Base-by-base conservation (phyloP, 208 protist species). In the Porcisia hertigi region DNA sequence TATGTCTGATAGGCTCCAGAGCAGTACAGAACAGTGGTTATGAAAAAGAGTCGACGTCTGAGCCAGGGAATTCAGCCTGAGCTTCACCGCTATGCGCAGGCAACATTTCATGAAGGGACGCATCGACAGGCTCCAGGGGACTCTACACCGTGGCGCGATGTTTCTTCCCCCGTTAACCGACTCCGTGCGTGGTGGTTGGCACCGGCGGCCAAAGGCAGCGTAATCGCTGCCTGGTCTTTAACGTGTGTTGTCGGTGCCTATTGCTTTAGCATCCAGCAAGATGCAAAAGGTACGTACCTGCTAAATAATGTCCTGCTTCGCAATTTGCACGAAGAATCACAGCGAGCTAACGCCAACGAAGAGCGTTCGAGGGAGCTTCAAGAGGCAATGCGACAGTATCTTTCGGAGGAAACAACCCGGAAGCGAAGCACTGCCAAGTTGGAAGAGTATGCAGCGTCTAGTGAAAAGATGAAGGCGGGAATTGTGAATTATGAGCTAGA, bases 81-180 rank as follows among this genome's bases (percentile, higher is more conserved):
- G 59, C 64, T 90, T 57, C 92, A 96, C 80, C 83, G 92, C 9
- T 96, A 97, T 69, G 75, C 91, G 14, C 86, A 94, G 63, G 85
- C 91, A 1, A 95, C 93, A 11, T 97, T 97, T 86, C 93, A 97
- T 69, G 91, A 97, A 34, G 93, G 93, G 30, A 91, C 88, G 7
- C 93, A 95, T 57, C 83, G 93, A 12, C 89, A 92, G 69, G 91
- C 93, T 36, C 93, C 93, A 36, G 93, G 93, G 54, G 93, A 97
- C 77, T 94, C 91, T 16, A 95, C 91, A 18, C 93, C 93, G 36
- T 97, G 93, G 91, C 85, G 88, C 36, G 90, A 95, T 69, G 85
- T 84, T 55, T 90, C 88, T 20, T 93, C 93, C 25, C 93, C 93
- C 52, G 79, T 97, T n/a, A 91, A 93, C 60, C 66, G 91, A 30